A percentile compares a stretch with the other conserved stretches of the same genome.
Evolutionary conservation across 1,284 basidiomycete genomes (phyloP).

Genomic region (Ustilago crameri): DNA sequence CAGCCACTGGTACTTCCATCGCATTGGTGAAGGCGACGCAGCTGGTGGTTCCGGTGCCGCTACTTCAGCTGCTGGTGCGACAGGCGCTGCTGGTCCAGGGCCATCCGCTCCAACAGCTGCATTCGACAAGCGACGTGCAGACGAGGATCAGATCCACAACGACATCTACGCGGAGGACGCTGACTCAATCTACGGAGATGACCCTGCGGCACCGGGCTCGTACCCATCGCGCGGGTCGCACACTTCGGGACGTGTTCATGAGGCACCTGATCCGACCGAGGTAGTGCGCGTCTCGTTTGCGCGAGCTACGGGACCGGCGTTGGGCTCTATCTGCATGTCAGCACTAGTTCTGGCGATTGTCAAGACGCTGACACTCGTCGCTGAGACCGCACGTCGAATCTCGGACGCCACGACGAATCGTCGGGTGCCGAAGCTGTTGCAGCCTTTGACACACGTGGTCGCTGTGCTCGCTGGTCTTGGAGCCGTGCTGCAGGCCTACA

Average conservation of each 20-base stretch:
- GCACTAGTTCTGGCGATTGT: constrained; percentile 80
- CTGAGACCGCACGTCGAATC: constrained; percentile 70
- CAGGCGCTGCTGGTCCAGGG: constrained; percentile 1
- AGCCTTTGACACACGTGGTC: constrained; percentile 71
- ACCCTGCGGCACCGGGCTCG: constrained; percentile 31
- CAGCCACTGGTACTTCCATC: constrained; percentile 89
- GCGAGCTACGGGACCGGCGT: constrained; percentile 81
- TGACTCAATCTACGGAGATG: constrained; percentile 44
- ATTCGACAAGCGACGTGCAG: constrained; percentile 37
- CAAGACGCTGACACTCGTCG: constrained; percentile 70
- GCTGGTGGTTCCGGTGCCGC: constrained; percentile 11
- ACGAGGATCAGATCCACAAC: constrained; percentile 29
- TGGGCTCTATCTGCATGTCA: constrained; percentile 82
- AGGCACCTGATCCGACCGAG: constrained; percentile 68
- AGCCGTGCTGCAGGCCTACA: constrained; percentile 67
- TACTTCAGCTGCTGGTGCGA: constrained; percentile 7
- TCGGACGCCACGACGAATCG: constrained; percentile 44
- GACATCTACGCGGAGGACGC: constrained; percentile 32
- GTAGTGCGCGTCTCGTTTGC: constrained; percentile 81
- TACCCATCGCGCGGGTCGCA: constrained; percentile 15
- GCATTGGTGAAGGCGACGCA: constrained; percentile 26
- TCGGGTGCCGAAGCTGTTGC: constrained; percentile 64
- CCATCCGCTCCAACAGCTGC: constrained; percentile 4
- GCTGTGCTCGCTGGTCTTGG: constrained; percentile 76
- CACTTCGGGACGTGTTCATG: constrained; percentile 13